phyloP scores from a whole-genome alignment of 768 basidiomycete genomes.

The Rubroboletus pulcherrimus region DNA sequence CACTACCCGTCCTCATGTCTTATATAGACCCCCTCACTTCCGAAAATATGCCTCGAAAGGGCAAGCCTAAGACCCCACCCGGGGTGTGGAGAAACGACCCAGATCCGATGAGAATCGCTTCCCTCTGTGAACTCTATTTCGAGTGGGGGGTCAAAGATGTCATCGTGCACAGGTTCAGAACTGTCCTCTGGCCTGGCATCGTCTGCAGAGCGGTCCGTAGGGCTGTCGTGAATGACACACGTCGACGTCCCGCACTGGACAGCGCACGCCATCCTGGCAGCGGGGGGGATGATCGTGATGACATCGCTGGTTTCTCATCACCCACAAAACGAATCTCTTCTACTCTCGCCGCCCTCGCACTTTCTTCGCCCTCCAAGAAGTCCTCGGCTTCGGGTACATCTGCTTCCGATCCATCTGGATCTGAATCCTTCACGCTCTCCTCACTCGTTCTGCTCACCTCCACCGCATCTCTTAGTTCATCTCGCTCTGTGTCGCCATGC shows the following conservation, averaged over 20 bases:
- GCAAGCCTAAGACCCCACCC: constrained; percentile 33
- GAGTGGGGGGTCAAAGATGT: constrained; percentile 88
- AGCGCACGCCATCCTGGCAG: not conserved
- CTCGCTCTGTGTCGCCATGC: not conserved
- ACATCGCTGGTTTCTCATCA: not conserved
- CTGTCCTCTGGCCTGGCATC: constrained; percentile 74
- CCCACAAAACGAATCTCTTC: constrained; percentile 15
- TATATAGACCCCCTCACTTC: constrained; percentile 79
- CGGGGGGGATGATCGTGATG: not conserved
- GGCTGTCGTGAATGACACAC: constrained; percentile 46
- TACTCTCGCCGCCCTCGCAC: constrained; percentile 9
- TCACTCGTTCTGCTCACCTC: constrained; percentile 15
- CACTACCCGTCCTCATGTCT: constrained; percentile 66
- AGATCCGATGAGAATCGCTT: constrained; percentile 67
- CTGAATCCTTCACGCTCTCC: constrained; percentile 11
- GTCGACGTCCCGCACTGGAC: not conserved
- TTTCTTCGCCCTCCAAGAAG: constrained; percentile 19
- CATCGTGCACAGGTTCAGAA: constrained; percentile 81
- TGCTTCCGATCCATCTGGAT: not conserved
- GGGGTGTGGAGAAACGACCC: constrained; percentile 56
- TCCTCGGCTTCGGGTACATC: not conserved
- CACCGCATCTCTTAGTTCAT: not conserved
- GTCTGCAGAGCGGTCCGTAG: constrained; percentile 71
- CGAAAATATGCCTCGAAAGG: constrained; percentile 42
- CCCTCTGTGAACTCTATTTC: constrained; percentile 80